These are phyloP conservation scores for Talaromyces sp. DNA, from an alignment of 2,329 filamentous ascomycete species.

Conservation along the genomic window DNA sequence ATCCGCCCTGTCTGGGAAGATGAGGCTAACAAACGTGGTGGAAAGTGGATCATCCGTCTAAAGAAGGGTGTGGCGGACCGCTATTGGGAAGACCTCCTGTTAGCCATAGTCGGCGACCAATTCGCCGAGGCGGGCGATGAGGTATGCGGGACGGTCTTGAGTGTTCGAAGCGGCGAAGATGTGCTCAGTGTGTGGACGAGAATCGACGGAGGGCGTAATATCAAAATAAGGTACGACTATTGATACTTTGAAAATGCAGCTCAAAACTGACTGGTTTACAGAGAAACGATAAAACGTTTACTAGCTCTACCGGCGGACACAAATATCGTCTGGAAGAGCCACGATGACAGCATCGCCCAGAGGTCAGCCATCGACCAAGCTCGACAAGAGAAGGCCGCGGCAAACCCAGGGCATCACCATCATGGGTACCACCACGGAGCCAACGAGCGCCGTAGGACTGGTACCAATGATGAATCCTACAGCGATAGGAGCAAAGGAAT, in stretches of 20 bases:
- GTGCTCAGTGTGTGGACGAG: constrained; percentile 97
- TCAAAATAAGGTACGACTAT: constrained; percentile 77
- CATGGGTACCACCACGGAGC: constrained; percentile 33
- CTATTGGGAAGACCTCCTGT: constrained; percentile 91
- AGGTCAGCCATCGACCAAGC: constrained; percentile 86
- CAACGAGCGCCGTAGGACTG: constrained; percentile 41
- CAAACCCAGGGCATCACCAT: constrained; percentile 33
- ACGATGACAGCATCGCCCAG: constrained; percentile 93
- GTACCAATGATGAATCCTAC: constrained; percentile 42
- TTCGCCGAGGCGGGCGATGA: constrained; percentile 91
- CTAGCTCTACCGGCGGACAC: constrained; percentile 84
- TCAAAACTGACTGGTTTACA: constrained; percentile 39
- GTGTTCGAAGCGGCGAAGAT: constrained; percentile 91
- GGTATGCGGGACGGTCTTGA: constrained; percentile 90
- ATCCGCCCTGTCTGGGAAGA: constrained; percentile 98
- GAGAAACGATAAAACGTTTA: constrained; percentile 89
- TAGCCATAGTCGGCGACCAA: constrained; percentile 89
- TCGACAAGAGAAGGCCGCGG: constrained; percentile 71
- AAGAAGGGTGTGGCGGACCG: constrained; percentile 97
- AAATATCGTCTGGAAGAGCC: constrained; percentile 89
- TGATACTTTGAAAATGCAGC: too few species aligned
- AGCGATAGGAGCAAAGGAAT: constrained; percentile 41
- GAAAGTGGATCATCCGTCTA: constrained; percentile 94
- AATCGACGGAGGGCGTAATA: constrained; percentile 85
- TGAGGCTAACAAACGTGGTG: constrained; percentile 90